These are phyloP conservation scores for Malus hybrid DNA, from an alignment of 331 rosid genomes.

Conservation along the genomic window DNA sequence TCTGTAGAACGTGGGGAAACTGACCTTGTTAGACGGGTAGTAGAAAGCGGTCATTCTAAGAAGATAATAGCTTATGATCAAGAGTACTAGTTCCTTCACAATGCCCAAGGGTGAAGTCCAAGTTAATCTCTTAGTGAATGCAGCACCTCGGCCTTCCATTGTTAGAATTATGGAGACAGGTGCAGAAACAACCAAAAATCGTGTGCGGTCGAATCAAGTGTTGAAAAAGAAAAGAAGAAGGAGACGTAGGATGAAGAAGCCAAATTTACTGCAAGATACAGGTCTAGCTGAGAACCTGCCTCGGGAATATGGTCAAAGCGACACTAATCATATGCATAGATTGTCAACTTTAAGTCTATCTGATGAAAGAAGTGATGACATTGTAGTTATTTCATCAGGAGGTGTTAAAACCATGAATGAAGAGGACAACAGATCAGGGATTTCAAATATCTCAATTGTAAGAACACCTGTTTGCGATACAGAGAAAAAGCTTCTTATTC, in stretches of 20 bases:
- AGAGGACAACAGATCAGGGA: conserved; percentile 17
- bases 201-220: conserved; percentile 4
- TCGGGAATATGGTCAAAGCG: background rate
- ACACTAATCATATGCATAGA: background rate
- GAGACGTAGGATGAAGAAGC: conserved; percentile 13
- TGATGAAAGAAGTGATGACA: conserved; percentile 7
- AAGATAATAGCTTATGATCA: conserved; percentile 3
- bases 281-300: conserved; percentile 6
- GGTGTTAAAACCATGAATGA: background rate
- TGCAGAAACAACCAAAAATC: conserved; percentile 1
- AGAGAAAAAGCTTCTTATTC: conserved; percentile 73
- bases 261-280: background rate
- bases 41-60: conserved; percentile 1
- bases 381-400: conserved; percentile 11
- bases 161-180: conserved; percentile 8
- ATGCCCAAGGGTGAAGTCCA: conserved; percentile 17
- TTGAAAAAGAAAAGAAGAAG: conserved; percentile 9
- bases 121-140: conserved; percentile 2
- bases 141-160: conserved; percentile 11
- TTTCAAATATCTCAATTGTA: conserved; percentile 20
- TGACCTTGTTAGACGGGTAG: background rate
- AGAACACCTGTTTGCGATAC: conserved; percentile 10
- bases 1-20: conserved; percentile 5
- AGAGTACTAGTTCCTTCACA: conserved; percentile 9
- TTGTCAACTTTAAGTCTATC: conserved; percentile 11